Evolutionary conservation across 2,329 filamentous ascomycete species (phyloP).

Genomic region (Fusarium chuoi): DNA sequence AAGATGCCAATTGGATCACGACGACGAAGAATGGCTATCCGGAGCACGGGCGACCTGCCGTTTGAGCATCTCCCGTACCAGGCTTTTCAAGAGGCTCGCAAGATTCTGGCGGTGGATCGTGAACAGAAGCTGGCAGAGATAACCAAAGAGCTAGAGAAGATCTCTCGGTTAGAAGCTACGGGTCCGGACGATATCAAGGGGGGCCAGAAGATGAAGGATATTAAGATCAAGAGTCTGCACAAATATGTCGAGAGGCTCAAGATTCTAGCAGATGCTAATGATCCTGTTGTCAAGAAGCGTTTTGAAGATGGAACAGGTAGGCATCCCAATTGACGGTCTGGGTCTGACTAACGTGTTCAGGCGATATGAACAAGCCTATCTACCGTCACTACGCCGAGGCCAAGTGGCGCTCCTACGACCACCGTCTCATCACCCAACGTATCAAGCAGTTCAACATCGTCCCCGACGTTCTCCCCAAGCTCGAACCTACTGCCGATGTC

Average conservation of each 20-base stretch:
- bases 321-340: background rate
- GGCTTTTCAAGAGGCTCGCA: slow-evolving; percentile 95
- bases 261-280: slow-evolving; percentile 93
- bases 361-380: slow-evolving; percentile 95
- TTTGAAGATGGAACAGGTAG: slow-evolving; percentile 92
- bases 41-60: slow-evolving; percentile 73
- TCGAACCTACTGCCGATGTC: slow-evolving; percentile 83
- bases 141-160: slow-evolving; percentile 71
- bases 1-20: slow-evolving; percentile 83
- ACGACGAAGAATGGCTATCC: slow-evolving; percentile 80
- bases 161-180: slow-evolving; percentile 72
- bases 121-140: slow-evolving; percentile 83
- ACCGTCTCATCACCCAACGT: slow-evolving; percentile 83
- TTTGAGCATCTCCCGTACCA: slow-evolving; percentile 97
- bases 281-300: slow-evolving; percentile 89
- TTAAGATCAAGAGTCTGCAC: slow-evolving; percentile 75
- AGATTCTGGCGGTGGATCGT: slow-evolving; percentile 82
- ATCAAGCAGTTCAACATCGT: slow-evolving; percentile 87
- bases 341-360: slow-evolving; percentile 56
- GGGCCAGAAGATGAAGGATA: slow-evolving; percentile 72
- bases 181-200: slow-evolving; percentile 67
- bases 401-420: slow-evolving; percentile 88
- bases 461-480: slow-evolving; percentile 84
- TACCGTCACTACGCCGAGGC: slow-evolving; percentile 89
- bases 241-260: slow-evolving; percentile 81